Evolutionary conservation across 2,329 filamentous ascomycete genomes (phyloP).

Genomic region (Pseudogymnoascus pannorum): DNA sequence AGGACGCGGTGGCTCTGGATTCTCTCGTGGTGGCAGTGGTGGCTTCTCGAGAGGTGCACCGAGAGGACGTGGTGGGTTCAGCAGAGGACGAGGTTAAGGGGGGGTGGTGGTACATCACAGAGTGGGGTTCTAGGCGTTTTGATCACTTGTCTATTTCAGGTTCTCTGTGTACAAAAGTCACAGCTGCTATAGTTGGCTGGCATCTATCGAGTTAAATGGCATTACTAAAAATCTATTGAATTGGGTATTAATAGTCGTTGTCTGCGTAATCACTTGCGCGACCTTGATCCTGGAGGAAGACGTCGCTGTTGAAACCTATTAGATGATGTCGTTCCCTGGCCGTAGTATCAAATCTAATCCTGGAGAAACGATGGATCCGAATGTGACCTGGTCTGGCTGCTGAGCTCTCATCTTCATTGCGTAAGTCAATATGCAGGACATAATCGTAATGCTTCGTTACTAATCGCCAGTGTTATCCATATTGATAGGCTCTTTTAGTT

Average conservation of each 20-base stretch:
- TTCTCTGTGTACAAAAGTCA: constrained; percentile 10
- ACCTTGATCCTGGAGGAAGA: neutral
- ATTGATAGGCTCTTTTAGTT: neutral
- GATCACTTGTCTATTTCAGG: constrained; percentile 11
- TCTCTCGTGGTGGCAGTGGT: constrained; percentile 34
- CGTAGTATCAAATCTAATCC: neutral
- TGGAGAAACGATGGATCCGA: neutral
- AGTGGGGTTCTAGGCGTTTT: constrained; percentile 9
- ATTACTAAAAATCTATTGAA: constrained; percentile 8
- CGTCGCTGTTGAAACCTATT: neutral
- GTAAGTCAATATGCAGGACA: neutral
- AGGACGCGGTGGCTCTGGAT: constrained; percentile 35
- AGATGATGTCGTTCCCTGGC: neutral
- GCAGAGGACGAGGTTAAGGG: constrained; percentile 24
- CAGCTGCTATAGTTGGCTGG: constrained; percentile 10
- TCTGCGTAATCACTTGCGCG: neutral
- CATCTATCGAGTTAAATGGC: constrained; percentile 6
- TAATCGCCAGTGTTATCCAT: neutral
- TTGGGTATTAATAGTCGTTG: constrained; percentile 8
- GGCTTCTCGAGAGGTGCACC: constrained; percentile 19
- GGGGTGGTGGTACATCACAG: neutral
- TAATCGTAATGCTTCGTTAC: constrained; percentile 4
- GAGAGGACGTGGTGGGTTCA: constrained; percentile 25
- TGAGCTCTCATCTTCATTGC: neutral
- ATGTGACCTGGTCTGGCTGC: neutral